Evolutionary conservation across 768 basidiomycete genomes (phyloP).

Genomic region (Xerocomus potaroensis): DNA sequence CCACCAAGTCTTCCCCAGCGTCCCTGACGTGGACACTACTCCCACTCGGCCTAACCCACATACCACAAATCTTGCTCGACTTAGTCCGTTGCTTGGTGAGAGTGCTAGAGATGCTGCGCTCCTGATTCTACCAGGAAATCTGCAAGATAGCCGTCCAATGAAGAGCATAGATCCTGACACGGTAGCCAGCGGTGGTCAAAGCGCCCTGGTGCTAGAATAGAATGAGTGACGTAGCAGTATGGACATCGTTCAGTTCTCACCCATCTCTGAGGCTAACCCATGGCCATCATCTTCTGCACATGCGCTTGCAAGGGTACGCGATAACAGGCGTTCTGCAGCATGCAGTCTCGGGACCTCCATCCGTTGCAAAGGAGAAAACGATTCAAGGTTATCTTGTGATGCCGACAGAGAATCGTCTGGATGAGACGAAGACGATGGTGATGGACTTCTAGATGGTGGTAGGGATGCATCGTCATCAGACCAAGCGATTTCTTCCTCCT

Average conservation of each 20-base stretch:
- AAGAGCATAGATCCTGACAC: constrained; percentile 37
- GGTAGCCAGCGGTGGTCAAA: constrained; percentile 47
- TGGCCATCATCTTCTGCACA: constrained; percentile 38
- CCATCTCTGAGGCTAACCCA: constrained; percentile 40
- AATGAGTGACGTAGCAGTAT: neutral
- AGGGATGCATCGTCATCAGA: constrained; percentile 11
- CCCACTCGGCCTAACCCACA: constrained; percentile 35
- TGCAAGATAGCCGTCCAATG: constrained; percentile 34
- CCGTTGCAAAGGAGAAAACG: neutral
- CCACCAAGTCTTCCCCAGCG: constrained; percentile 21
- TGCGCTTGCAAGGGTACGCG: constrained; percentile 42
- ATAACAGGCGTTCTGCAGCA: constrained; percentile 39
- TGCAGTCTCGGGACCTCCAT: constrained; percentile 33
- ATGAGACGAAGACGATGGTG: constrained; percentile 19
- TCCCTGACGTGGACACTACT: neutral
- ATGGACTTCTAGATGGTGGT: constrained; percentile 25
- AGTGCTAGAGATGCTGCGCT: constrained; percentile 7
- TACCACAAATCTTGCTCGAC: constrained; percentile 33
- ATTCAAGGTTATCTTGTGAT: constrained; percentile 7
- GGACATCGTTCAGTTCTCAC: constrained; percentile 20
- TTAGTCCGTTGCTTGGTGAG: constrained; percentile 29
- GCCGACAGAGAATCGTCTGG: constrained; percentile 23
- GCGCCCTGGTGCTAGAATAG: constrained; percentile 36
- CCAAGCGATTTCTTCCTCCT: constrained; percentile 9
- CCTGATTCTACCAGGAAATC: constrained; percentile 33